Conservation (phyloP, 2,329 filamentous ascomycete genomes). For the Dothistroma pini region DNA sequence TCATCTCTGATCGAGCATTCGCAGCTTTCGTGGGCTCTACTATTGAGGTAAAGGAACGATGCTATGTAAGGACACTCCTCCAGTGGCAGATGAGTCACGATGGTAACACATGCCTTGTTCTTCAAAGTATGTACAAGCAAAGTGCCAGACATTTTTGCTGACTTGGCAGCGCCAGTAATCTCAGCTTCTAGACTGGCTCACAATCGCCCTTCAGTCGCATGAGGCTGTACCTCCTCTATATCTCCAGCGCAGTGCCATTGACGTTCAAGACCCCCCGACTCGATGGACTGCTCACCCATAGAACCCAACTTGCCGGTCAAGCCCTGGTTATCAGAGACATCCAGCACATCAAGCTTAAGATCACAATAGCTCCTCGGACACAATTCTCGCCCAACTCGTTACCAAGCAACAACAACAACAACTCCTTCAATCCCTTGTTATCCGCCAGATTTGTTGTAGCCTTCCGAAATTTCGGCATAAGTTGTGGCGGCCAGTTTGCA, state of each 20-base stretch:
- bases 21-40: no score
- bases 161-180: neutral
- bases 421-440: conserved; percentile 7
- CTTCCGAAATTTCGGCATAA: conserved; percentile 7
- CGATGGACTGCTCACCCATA: conserved; percentile 8
- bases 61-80: no score
- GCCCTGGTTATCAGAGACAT: conserved; percentile 11
- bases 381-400: conserved; percentile 14
- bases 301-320: conserved; percentile 11
- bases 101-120: no score
- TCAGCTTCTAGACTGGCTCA: neutral
- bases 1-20: no score
- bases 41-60: no score
- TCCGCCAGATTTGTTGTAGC: conserved; percentile 10
- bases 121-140: neutral
- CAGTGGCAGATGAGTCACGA: no score
- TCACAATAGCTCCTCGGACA: conserved; percentile 17
- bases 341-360: conserved; percentile 9
- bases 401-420: conserved; percentile 9
- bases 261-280: conserved; percentile 9
- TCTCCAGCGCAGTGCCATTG: neutral
- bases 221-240: neutral
- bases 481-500: conserved; percentile 9
- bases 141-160: neutral
- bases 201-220: neutral